A percentile compares a stretch with the other conserved stretches of the same genome.
phyloP scores from a whole-genome alignment of 192 early-diverging fungal genomes.

The Linnemannia schmuckeri region DNA sequence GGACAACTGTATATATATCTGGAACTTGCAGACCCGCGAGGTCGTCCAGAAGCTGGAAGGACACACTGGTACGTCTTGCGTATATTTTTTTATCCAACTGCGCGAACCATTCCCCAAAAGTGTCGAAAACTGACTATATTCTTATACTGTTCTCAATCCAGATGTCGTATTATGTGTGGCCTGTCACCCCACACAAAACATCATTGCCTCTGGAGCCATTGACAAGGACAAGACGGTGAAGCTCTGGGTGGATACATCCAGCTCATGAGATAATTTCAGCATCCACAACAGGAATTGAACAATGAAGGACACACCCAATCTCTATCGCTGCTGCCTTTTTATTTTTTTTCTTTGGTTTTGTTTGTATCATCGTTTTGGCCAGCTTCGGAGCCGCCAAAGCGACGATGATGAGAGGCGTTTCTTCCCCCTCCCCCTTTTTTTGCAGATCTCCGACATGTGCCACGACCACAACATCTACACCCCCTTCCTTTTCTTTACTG shows the following conservation, averaged over 20 bases:
- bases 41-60: slow-evolving; percentile 95
- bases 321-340: not conserved
- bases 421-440: no score
- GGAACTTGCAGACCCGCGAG: slow-evolving; percentile 97
- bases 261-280: slow-evolving; percentile 30
- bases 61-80: slow-evolving; percentile 78
- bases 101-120: not conserved
- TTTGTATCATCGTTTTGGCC: not conserved
- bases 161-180: slow-evolving; percentile 93
- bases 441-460: no score
- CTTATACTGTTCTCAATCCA: slow-evolving; percentile 63
- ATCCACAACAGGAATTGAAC: not conserved
- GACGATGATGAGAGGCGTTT: no score
- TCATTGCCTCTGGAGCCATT: slow-evolving; percentile 95
- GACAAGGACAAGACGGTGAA: slow-evolving; percentile 92
- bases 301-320: not conserved
- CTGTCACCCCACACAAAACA: slow-evolving; percentile 94
- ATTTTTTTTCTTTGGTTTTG: not conserved
- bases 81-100: not conserved
- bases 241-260: slow-evolving; percentile 78
- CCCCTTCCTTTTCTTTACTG: no score
- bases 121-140: slow-evolving; percentile 31
- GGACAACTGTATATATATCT: slow-evolving; percentile 94
- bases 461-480: no score
- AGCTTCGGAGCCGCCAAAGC: no score